Conservation (phyloP, 2,329 filamentous ascomycete species). For the Fusarium solani-melongenae region DNA sequence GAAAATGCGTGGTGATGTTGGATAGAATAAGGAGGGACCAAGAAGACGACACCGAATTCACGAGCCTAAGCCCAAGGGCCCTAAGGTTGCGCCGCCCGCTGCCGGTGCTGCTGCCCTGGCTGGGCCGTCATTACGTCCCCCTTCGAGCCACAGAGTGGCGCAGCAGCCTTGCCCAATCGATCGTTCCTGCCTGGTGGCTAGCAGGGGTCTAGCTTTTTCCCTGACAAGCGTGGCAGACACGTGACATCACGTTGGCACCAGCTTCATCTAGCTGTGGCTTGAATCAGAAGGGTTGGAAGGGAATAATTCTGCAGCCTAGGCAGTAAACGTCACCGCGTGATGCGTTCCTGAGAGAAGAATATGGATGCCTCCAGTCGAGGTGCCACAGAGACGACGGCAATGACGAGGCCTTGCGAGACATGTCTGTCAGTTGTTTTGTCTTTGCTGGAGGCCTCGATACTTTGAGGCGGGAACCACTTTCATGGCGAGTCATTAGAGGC, state of each 20-base stretch:
- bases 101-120: not conserved
- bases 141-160: constrained; percentile 43
- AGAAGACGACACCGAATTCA: constrained; percentile 47
- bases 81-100: constrained; percentile 39
- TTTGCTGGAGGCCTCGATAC: constrained; percentile 4
- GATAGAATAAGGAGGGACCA: constrained; percentile 46
- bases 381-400: not conserved
- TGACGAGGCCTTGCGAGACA: constrained; percentile 1
- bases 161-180: constrained; percentile 11
- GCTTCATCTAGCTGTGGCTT: constrained; percentile 26
- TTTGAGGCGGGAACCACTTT: not conserved
- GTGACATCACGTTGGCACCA: constrained; percentile 12
- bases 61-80: constrained; percentile 45
- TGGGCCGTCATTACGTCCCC: constrained; percentile 32
- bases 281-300: constrained; percentile 2
- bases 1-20: constrained; percentile 41
- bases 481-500: not conserved
- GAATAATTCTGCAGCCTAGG: constrained; percentile 39
- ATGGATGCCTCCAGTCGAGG: constrained; percentile 23
- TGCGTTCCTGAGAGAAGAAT: constrained; percentile 18
- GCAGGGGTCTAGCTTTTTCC: not conserved
- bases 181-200: not conserved
- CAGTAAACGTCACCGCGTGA: constrained; percentile 37
- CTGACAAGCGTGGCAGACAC: constrained; percentile 9
- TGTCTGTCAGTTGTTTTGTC: constrained; percentile 5